phyloP scores from a whole-genome alignment of 176 grass and related monocot genomes.

The Oryza meridionalis region DNA sequence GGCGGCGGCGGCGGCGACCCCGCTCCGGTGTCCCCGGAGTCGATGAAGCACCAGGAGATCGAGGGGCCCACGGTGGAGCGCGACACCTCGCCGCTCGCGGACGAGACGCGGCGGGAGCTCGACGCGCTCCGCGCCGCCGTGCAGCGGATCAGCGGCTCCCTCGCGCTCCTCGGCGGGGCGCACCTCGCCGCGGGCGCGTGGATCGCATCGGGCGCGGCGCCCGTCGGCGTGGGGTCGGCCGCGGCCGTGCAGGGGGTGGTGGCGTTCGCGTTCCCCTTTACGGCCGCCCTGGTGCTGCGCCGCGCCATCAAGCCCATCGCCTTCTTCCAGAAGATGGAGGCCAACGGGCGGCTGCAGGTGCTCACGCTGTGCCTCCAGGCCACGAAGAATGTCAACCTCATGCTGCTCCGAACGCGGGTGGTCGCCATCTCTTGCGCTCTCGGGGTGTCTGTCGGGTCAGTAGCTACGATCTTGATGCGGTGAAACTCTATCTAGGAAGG shows the following conservation, averaged over 20 bases:
- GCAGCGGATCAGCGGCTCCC: conserved; percentile 62
- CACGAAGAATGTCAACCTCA: conserved; percentile 65
- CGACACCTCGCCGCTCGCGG: conserved; percentile 75
- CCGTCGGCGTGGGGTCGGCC: conserved; percentile 50
- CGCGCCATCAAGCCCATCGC: conserved; percentile 76
- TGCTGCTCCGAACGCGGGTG: conserved; percentile 76
- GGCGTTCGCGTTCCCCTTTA: conserved; percentile 85
- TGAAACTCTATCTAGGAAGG: conserved; percentile 30
- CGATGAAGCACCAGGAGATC: conserved; percentile 87
- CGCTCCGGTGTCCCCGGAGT: conserved; percentile 10
- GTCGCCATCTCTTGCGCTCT: conserved; percentile 68
- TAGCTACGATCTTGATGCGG: conserved; percentile 51
- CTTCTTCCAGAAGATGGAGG: conserved; percentile 98
- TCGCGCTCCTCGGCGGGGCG: conserved; percentile 67
- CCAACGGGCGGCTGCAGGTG: conserved; percentile 79
- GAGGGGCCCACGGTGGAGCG: conserved; percentile 91
- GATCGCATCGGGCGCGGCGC: conserved; percentile 57
- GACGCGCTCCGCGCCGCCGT: conserved; percentile 61
- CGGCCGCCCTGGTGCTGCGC: conserved; percentile 74
- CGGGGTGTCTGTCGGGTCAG: conserved; percentile 68
- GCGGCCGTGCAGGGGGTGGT: conserved; percentile 60
- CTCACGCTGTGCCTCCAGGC: conserved; percentile 82
- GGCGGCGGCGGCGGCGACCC: not conserved
- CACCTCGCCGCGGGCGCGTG: conserved; percentile 73
- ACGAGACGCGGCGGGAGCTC: conserved; percentile 78